Conservation (phyloP, 2,329 filamentous ascomycete species). For the Onygena corvina region DNA sequence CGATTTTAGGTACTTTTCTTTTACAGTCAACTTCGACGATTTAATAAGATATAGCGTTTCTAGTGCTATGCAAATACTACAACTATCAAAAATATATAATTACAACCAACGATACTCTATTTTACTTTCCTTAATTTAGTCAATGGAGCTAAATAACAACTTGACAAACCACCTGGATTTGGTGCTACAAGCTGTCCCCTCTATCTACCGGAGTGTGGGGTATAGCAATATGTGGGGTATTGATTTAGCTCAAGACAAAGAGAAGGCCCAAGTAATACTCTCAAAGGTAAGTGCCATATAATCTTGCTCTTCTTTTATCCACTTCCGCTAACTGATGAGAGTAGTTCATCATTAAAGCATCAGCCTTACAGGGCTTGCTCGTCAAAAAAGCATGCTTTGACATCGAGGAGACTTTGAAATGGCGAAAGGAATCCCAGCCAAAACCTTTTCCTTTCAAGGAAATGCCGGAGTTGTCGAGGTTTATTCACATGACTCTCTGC, state of each 20-base stretch:
- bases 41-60: too few species aligned
- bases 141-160: too few species aligned
- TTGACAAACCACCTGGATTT: neutral
- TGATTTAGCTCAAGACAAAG: conserved; percentile 4
- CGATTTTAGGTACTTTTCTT: too few species aligned
- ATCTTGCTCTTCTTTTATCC: too few species aligned
- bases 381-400: conserved; percentile 1
- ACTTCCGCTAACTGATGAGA: neutral
- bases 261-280: conserved; percentile 5
- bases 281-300: conserved; percentile 4
- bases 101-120: too few species aligned
- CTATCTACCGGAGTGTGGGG: neutral
- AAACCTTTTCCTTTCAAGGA: neutral
- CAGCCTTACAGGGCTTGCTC: neutral
- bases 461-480: neutral
- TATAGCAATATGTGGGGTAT: conserved; percentile 9
- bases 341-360: conserved; percentile 4
- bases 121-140: too few species aligned
- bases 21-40: too few species aligned
- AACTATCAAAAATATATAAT: too few species aligned
- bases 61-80: too few species aligned
- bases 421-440: neutral
- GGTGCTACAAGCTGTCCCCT: neutral
- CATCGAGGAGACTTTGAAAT: conserved; percentile 1
- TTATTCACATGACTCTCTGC: conserved; percentile 4